These are phyloP conservation scores for Danielia reshetovae DNA, from an alignment of 805 yeast species.

Conservation along the genomic window DNA sequence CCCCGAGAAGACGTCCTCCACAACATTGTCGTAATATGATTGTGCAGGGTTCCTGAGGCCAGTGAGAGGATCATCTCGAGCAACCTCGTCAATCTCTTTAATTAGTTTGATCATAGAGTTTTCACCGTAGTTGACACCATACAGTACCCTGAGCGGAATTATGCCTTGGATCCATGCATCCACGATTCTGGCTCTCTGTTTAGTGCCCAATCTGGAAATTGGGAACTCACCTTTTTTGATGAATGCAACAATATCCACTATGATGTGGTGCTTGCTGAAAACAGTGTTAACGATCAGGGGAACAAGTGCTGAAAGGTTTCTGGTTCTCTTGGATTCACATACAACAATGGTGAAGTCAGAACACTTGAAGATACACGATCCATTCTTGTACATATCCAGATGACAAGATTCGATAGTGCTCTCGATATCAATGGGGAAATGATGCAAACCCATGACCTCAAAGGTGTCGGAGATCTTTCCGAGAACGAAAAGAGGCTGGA, in stretches of 20 bases:
- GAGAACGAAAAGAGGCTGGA: conserved; percentile 79
- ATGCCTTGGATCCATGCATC: conserved; percentile 48
- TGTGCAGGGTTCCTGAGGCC: conserved; percentile 42
- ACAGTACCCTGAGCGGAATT: conserved; percentile 37
- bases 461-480: conserved; percentile 85
- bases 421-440: conserved; percentile 83
- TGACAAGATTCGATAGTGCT: conserved; percentile 44
- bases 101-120: conserved; percentile 54
- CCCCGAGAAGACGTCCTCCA: conserved; percentile 30
- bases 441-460: conserved; percentile 87
- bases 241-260: conserved; percentile 81
- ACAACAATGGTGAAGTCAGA: conserved; percentile 76
- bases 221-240: conserved; percentile 62
- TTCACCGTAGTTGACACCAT: conserved; percentile 65
- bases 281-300: conserved; percentile 80
- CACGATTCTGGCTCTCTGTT: conserved; percentile 70
- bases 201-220: conserved; percentile 65
- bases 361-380: conserved; percentile 70
- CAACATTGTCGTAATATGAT: conserved; percentile 31
- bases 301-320: conserved; percentile 65
- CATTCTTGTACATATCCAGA: conserved; percentile 54
- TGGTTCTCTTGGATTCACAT: conserved; percentile 54
- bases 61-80: conserved; percentile 35
- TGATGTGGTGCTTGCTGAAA: conserved; percentile 74
- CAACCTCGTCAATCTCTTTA: conserved; percentile 48